Base-by-base conservation (phyloP, 176 grass and related monocot genomes). In the Musa troglodytarum region DNA sequence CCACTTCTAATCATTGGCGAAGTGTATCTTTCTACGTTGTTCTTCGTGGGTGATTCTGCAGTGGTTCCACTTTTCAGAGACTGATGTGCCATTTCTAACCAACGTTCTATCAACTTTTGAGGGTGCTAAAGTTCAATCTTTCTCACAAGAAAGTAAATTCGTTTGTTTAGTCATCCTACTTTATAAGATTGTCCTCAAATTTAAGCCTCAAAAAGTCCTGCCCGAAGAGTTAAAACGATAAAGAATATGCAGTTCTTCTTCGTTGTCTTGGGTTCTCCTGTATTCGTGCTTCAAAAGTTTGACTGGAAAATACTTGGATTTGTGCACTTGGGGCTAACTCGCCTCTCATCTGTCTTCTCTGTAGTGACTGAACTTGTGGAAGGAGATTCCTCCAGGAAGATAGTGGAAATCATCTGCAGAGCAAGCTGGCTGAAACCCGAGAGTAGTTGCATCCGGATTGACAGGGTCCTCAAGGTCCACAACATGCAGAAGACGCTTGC, bases 321-420 rank as follows among this genome's bases (percentile, higher is more conserved):
- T 43, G 34, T 43, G 34, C 34, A 43, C 34, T 43, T 43, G 23
- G 4, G 34, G 34, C 34, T 43, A 43, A 43, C 34, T 43, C 6
- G 34, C 6, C 34, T 4, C 34, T 43, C 34, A 43, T 43, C 34
- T 6, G 34, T 43, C 34, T 43, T 43, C 19, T 70, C 2, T 58
- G 75, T 84, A 99, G 95, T 99, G 66, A 99, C 95, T 26, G 95
- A 99, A 63, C 91, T 99, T 65, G 77, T 90, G 51, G 95, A 99
- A 83, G 91, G 95, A 2, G 95, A 99, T 73, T 99, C 95, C 2
- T 99, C 95, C 0, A 78, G 95, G 15, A 99, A 99, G 87, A 99
- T 99, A 53, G 95, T 99, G 49, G 95, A 99, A 85, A 90, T 99
- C 71, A 99, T 99, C 79, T 99, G 95, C 84, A 78, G 88, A 71